Evolutionary conservation across 805 yeast genomes (phyloP), one percentile per base, ranked within the genome.

Genomic region (Yamadazyma tumulicola): DNA sequence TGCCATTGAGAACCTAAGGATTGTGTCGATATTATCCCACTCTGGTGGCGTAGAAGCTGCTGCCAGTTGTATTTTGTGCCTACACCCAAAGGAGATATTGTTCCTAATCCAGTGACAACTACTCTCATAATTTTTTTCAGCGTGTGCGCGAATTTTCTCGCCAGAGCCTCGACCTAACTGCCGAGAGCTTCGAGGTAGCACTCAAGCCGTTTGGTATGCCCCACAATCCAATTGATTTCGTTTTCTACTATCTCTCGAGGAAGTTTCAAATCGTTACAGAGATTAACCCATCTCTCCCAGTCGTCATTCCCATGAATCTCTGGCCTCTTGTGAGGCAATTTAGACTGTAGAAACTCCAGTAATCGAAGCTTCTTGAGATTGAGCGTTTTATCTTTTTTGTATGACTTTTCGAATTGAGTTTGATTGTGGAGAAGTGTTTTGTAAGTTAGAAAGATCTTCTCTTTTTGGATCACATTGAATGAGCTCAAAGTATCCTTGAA

Each of bases 81-180:
- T 5, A 78, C 77, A 0, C 97, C 97, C 3, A 93, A 61, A 0
- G 98, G 98, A 0, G 93, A 77, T 1, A 89, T 75, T 18, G 85
- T 61, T 0, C 97, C 97, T 6, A 93, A 54, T 0, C 98, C 98
- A 0, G 98, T 93, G 1, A 91, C 81, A 1, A 91, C 97, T 0
- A 91, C 95, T 57, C 96, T 63, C 39, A 66, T 57, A 46, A 44
- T 40, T 18, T 13, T n/a, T n/a, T n/a, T n/a, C n/a, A n/a, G n/a
- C n/a, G n/a, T n/a, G n/a, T 14, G 31, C 21, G 20, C 25, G 22
- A 31, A 8, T 23, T 23, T n/a, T n/a, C n/a, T n/a, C n/a, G n/a
- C n/a, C n/a, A n/a, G n/a, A n/a, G n/a, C n/a, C n/a, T 11, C 9
- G 23, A 21, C n/a, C 23, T 9, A 9, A 9, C 9, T 21, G 23